Conservation (phyloP, 805 yeast species). For the Metschnikowia aberdeeniae region DNA sequence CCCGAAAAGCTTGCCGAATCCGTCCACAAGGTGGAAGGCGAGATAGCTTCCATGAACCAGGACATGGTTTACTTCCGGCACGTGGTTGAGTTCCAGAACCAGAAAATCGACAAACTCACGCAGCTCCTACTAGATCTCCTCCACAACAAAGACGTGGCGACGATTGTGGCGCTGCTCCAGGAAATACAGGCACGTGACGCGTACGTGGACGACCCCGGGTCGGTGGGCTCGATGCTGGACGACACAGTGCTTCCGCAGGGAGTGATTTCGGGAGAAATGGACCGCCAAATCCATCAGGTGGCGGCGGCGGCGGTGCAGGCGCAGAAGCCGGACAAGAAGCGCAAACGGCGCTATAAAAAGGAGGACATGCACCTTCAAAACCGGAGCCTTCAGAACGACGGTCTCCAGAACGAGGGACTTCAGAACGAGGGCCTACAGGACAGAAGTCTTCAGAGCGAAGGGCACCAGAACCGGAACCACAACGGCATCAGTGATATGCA, state of each 20-base stretch:
- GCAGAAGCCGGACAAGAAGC: slow-evolving; percentile 16
- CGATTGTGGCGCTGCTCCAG: slow-evolving; percentile 29
- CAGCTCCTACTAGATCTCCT: slow-evolving; percentile 29
- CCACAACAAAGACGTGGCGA: slow-evolving; percentile 24
- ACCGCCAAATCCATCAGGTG: slow-evolving; percentile 39
- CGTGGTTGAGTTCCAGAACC: slow-evolving; percentile 34
- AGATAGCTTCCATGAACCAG: slow-evolving; percentile 23
- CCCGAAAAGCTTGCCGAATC: slow-evolving; percentile 10
- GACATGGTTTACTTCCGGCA: slow-evolving; percentile 36
- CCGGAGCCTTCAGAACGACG: not conserved
- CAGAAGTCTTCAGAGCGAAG: not conserved
- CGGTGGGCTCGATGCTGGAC: slow-evolving; percentile 7
- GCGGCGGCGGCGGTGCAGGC: slow-evolving; percentile 38
- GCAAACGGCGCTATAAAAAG: slow-evolving; percentile 11
- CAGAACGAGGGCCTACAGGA: not conserved
- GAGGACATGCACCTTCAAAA: not conserved
- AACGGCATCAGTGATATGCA: no score
- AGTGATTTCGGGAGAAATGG: slow-evolving; percentile 33
- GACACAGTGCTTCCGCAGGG: slow-evolving; percentile 10
- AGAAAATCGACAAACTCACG: slow-evolving; percentile 37
- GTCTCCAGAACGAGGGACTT: not conserved
- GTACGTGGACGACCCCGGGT: slow-evolving; percentile 14
- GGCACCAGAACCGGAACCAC: not conserved
- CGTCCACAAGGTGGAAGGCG: slow-evolving; percentile 24
- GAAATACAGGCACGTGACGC: slow-evolving; percentile 23